These are phyloP conservation scores for Dunaliella primolecta DNA, from an alignment of 139 green algal species.

Conservation along the genomic window DNA sequence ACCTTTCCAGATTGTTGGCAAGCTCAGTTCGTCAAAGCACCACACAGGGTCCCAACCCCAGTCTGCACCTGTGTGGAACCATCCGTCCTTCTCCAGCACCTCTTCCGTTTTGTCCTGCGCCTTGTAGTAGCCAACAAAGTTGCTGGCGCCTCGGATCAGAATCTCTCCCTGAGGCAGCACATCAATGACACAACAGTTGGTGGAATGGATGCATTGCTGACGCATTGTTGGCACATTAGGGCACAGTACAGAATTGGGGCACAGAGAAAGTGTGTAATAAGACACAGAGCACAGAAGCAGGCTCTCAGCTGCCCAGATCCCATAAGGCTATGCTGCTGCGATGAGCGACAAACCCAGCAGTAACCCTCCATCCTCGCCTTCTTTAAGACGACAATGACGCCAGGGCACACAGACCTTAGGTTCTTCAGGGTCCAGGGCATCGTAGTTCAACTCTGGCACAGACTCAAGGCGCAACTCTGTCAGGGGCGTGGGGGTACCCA, in stretches of 20 bases:
- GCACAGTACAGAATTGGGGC: not conserved
- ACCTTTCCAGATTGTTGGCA: no score
- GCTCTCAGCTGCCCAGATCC: not conserved
- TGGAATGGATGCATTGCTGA: not conserved
- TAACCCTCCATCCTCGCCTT: no score
- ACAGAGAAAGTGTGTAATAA: not conserved
- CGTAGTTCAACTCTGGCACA: slow-evolving; percentile 87
- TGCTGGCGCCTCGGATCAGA: slow-evolving; percentile 65
- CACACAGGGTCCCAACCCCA: no score
- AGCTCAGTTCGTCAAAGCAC: no score
- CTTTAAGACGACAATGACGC: no score
- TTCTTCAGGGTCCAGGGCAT: slow-evolving; percentile 54
- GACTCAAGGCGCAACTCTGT: slow-evolving; percentile 77
- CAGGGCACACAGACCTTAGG: no score
- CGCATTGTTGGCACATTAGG: no score
- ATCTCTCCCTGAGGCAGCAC: slow-evolving; percentile 48
- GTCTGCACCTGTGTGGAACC: slow-evolving; percentile 66
- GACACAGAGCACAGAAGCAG: not conserved
- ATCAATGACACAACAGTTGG: not conserved
- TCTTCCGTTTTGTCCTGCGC: slow-evolving; percentile 44
- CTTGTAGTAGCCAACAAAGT: slow-evolving; percentile 97
- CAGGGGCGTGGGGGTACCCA: slow-evolving; percentile 69
- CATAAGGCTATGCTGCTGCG: not conserved
- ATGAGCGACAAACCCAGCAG: not conserved
- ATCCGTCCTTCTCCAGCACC: slow-evolving; percentile 58